Evolutionary conservation across 495 filamentous ascomycete genomes (phyloP).

Genomic region (Neurospora discreta): DNA sequence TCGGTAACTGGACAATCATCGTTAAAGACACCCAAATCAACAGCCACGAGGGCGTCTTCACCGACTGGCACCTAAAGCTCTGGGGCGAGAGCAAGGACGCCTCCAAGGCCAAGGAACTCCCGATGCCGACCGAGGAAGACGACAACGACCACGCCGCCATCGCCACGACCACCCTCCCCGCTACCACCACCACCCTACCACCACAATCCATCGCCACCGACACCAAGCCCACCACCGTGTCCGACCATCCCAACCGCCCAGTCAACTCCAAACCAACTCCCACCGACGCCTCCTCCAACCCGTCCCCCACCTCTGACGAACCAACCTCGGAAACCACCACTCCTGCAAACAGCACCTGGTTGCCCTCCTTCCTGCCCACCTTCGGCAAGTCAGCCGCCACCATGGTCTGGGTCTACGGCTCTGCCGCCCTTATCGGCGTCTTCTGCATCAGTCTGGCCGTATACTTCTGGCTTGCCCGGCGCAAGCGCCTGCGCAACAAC

Average conservation of each 20-base stretch:
- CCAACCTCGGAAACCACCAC: constrained; percentile 28
- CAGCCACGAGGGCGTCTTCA: constrained; percentile 61
- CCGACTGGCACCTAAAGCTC: constrained; percentile 87
- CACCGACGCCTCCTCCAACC: constrained; percentile 20
- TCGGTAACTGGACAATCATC: constrained; percentile 82
- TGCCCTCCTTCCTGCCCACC: constrained; percentile 87
- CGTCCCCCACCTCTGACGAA: constrained; percentile 17
- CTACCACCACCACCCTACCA: constrained; percentile 28
- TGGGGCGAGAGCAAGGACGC: constrained; percentile 84
- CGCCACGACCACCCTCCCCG: constrained; percentile 30
- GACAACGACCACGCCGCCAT: constrained; percentile 62
- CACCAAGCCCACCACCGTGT: constrained; percentile 35
- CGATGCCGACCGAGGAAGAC: constrained; percentile 75
- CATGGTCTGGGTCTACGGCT: constrained; percentile 90
- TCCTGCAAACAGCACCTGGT: constrained; percentile 36
- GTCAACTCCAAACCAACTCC: constrained; percentile 43
- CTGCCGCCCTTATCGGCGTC: constrained; percentile 67
- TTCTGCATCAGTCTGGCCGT: constrained; percentile 72
- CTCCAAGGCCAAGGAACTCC: constrained; percentile 55
- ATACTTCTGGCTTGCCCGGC: constrained; percentile 69
- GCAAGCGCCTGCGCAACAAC: constrained; percentile 63
- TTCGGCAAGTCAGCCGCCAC: constrained; percentile 85
- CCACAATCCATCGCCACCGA: constrained; percentile 16
- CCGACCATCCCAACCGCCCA: constrained; percentile 70
- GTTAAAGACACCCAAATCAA: constrained; percentile 82